Evolutionary conservation across 1,284 basidiomycete species (phyloP).

Genomic region (Ceratobasidium sp.): DNA sequence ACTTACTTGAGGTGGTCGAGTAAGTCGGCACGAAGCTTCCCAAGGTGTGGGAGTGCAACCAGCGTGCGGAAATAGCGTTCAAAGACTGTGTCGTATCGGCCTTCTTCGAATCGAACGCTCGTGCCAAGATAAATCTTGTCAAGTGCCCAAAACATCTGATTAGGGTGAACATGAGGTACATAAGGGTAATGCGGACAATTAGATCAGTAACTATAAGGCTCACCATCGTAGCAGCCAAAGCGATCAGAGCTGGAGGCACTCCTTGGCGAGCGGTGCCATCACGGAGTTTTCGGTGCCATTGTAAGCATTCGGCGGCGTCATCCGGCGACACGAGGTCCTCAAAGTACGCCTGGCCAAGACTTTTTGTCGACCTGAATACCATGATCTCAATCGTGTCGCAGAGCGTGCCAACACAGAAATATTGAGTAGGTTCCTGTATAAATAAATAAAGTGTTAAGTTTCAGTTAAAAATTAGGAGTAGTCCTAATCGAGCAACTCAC

Average conservation of each 20-base stretch:
- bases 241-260: background rate
- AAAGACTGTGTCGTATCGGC: background rate
- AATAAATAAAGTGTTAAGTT: background rate
- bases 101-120: background rate
- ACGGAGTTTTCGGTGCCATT: slow-evolving; percentile 3
- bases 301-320: background rate
- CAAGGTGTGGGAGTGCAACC: background rate
- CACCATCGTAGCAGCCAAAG: slow-evolving; percentile 1
- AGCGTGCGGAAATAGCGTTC: background rate
- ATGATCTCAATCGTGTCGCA: background rate
- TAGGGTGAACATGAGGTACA: too few species aligned
- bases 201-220: background rate
- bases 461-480: background rate
- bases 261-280: slow-evolving; percentile 1
- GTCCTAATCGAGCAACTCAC: background rate
- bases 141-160: background rate
- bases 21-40: background rate
- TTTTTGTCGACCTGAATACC: background rate
- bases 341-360: background rate
- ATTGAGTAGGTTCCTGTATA: background rate
- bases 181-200: background rate
- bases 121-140: background rate
- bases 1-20: slow-evolving; percentile 12
- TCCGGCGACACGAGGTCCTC: background rate
- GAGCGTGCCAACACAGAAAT: background rate